Evolutionary conservation across 345 rosid genomes (phyloP), one percentile per base, ranked within the genome.

Genomic region (Citrus inodora): DNA sequence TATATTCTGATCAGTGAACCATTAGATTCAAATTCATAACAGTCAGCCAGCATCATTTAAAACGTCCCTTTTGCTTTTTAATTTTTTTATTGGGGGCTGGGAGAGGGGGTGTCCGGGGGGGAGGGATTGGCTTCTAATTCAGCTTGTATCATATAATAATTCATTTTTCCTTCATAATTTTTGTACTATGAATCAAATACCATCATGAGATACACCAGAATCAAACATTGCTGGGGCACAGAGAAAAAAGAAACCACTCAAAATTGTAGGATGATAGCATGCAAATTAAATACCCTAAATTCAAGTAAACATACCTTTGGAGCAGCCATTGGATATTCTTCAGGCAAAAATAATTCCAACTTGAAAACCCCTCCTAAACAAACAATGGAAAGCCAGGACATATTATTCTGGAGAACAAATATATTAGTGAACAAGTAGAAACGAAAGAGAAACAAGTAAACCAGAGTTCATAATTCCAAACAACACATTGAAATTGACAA

Each of bases 241-340:
- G 8, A 22, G 11, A 8, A 8, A 22, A 58, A 22, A 22, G 16
- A 32, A 46, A 63, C 56, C 30, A 21, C 51, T 62, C 21, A 46
- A 9, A 74, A 42, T 42, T 6, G 9, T 21, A 28, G 4, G 58
- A 22, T 22, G 11, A 42, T 48, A 8, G 17, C 13, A 7, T 24
- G 17, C 14, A 30, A 30, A 67, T 13, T n/a, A 25, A 32, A 76
- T 27, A 7, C 63, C 73, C 53, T 32, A 42, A 63, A 53, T 37
- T 33, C 27, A 69, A 73, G 69, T 27, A 66, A 53, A 62, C 77
- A 42, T 92, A 95, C 99, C 98, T 95, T 95, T 53, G 99, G 99
- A 40, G 99, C 98, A 48, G 99, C 93, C 98, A 97, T 97, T 53
- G 99, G 99, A 87, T 97, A 97, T 82, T 97, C 99, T 90, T 97